These are phyloP conservation scores for Euphrasia arctica DNA, from an alignment of 305 asterid species.

Conservation along the genomic window DNA sequence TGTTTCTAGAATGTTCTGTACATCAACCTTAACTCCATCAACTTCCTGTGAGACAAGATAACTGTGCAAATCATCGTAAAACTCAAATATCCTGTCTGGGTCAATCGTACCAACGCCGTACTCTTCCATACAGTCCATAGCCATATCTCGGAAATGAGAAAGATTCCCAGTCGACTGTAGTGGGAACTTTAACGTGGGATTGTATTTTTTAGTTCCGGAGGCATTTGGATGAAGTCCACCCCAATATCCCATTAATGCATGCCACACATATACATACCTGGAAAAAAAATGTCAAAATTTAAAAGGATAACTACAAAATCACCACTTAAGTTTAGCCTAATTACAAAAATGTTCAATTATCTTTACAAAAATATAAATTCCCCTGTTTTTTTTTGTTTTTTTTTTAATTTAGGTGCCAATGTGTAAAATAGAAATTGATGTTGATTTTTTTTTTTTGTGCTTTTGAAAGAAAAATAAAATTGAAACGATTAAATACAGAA, in stretches of 20 bases:
- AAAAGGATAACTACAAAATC: conserved; percentile 31
- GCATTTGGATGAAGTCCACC: conserved; percentile 55
- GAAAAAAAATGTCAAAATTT: conserved; percentile 14
- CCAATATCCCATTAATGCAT: conserved; percentile 67
- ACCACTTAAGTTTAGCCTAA: neutral
- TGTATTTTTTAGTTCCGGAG: conserved; percentile 42
- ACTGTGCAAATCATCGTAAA: conserved; percentile 52
- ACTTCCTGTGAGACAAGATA: conserved; percentile 52
- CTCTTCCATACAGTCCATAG: conserved; percentile 55
- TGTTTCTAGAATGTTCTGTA: conserved; percentile 59
- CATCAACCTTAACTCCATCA: conserved; percentile 65
- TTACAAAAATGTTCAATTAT: neutral
- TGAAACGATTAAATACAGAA: no score
- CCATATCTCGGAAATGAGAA: conserved; percentile 46
- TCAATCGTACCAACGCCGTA: conserved; percentile 52
- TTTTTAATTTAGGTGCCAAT: no score
- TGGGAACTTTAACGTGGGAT: conserved; percentile 48
- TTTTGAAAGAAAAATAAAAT: no score
- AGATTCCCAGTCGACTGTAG: conserved; percentile 53
- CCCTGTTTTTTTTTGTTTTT: neutral
- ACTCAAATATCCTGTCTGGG: conserved; percentile 41
- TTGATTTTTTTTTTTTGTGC: conserved; percentile 22
- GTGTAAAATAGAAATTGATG: no score
- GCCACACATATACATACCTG: conserved; percentile 60
- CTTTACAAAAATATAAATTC: neutral